Conservation (phyloP, 108 stramenopile genomes). For the Skeletonema marinoi region DNA sequence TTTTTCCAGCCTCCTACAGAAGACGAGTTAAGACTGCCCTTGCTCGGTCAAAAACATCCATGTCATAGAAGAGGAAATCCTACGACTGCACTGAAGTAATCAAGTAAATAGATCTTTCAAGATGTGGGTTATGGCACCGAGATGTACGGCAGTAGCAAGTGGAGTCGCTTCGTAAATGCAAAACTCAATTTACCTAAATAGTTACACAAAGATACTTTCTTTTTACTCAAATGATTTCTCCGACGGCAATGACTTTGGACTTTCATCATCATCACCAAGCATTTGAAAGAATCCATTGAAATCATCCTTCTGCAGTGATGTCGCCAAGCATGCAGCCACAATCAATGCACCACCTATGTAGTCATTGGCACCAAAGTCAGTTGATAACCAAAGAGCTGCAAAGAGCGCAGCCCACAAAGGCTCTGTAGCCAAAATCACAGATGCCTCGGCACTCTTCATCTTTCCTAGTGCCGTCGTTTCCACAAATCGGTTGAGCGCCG, state of each 20-base stretch:
- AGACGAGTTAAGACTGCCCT: too few species aligned
- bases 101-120: too few species aligned
- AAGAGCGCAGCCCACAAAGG: conserved; percentile 79
- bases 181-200: background rate
- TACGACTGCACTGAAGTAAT: too few species aligned
- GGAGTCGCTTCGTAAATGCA: too few species aligned
- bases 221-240: background rate
- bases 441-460: conserved; percentile 59
- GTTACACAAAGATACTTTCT: background rate
- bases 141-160: too few species aligned
- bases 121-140: too few species aligned
- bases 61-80: too few species aligned
- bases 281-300: background rate
- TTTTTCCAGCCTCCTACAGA: too few species aligned
- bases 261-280: background rate
- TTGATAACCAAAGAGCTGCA: conserved; percentile 47
- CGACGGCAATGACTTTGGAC: background rate
- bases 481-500: conserved; percentile 54
- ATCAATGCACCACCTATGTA: conserved; percentile 57
- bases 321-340: conserved; percentile 61
- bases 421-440: conserved; percentile 74
- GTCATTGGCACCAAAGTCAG: conserved; percentile 51
- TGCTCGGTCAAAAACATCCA: too few species aligned
- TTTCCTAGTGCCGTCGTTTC: conserved; percentile 66
- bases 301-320: conserved; percentile 15